These are phyloP conservation scores for Pichia cabralensis DNA, from an alignment of 805 yeast genomes.

Conservation along the genomic window DNA sequence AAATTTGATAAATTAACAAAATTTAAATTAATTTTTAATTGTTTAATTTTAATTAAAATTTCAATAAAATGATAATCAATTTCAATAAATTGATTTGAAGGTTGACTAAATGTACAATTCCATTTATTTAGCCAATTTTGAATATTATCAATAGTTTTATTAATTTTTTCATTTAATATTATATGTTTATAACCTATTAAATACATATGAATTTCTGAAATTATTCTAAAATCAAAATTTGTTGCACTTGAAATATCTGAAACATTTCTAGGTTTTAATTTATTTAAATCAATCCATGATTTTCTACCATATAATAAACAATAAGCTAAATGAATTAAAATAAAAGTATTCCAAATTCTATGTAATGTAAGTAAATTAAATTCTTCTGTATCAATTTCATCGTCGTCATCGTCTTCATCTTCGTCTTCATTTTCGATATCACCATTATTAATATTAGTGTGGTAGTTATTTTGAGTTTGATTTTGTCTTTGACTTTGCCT, in stretches of 20 bases:
- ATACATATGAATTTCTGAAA: slow-evolving; percentile 61
- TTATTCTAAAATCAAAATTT: slow-evolving; percentile 76
- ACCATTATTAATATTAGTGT: neutral
- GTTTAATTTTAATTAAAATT: slow-evolving; percentile 32
- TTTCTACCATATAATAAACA: slow-evolving; percentile 49
- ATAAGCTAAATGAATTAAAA: slow-evolving; percentile 56
- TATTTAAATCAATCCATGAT: slow-evolving; percentile 27
- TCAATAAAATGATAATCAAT: slow-evolving; percentile 56
- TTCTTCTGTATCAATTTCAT: slow-evolving; percentile 25
- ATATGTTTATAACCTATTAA: slow-evolving; percentile 48
- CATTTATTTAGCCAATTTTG: slow-evolving; percentile 57
- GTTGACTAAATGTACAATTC: slow-evolving; percentile 59
- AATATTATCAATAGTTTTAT: slow-evolving; percentile 29
- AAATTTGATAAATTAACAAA: neutral
- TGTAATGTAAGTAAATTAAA: slow-evolving; percentile 45
- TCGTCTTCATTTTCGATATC: neutral
- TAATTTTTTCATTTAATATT: slow-evolving; percentile 25
- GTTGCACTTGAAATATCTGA: slow-evolving; percentile 49
- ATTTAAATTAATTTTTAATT: slow-evolving; percentile 7
- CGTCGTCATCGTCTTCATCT: slow-evolving; percentile 3
- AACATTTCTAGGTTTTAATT: slow-evolving; percentile 31
- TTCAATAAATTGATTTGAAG: slow-evolving; percentile 65
- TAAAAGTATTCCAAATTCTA: slow-evolving; percentile 64
- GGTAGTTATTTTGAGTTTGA: too few relatives aligned
- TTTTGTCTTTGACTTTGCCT: too few relatives aligned